Evolutionary conservation across 2,329 filamentous ascomycete genomes (phyloP).

Genomic region (Neocucurbitaria cava): DNA sequence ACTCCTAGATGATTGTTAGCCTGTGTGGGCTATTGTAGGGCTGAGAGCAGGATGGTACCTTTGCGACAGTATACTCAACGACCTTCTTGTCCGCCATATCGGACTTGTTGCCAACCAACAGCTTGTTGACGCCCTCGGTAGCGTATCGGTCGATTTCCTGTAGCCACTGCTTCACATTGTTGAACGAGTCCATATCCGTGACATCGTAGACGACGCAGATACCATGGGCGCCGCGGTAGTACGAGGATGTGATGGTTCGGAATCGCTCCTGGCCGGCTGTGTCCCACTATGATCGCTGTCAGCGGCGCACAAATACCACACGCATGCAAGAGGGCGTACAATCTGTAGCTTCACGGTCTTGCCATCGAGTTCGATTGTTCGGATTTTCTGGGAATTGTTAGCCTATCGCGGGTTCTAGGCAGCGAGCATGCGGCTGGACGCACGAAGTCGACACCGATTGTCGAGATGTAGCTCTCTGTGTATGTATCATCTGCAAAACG

Average conservation of each 20-base stretch:
- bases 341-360: constrained; percentile 99
- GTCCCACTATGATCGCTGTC: constrained; percentile 76
- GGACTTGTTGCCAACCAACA: constrained; percentile 99
- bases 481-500: constrained; percentile 93
- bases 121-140: constrained; percentile 99
- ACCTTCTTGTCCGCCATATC: constrained; percentile 99
- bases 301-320: constrained; percentile 10
- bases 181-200: constrained; percentile 99
- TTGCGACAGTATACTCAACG: constrained; percentile 98
- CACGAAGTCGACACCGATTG: constrained; percentile 94
- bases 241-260: constrained; percentile 99
- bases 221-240: constrained; percentile 98
- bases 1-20: constrained; percentile 70
- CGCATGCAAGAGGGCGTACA: constrained; percentile 49
- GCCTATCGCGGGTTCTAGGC: constrained; percentile 22
- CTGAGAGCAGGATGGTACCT: constrained; percentile 67
- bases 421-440: constrained; percentile 42
- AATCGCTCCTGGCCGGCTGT: constrained; percentile 99
- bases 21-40: not conserved
- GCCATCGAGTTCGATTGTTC: constrained; percentile 98
- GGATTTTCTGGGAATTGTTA: constrained; percentile 80
- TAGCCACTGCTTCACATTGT: constrained; percentile 99
- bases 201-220: constrained; percentile 99
- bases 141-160: constrained; percentile 99
- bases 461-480: constrained; percentile 99